phyloP scores from a whole-genome alignment of 352 stramenopile genomes.

The Globisporangium sylvaticum region DNA sequence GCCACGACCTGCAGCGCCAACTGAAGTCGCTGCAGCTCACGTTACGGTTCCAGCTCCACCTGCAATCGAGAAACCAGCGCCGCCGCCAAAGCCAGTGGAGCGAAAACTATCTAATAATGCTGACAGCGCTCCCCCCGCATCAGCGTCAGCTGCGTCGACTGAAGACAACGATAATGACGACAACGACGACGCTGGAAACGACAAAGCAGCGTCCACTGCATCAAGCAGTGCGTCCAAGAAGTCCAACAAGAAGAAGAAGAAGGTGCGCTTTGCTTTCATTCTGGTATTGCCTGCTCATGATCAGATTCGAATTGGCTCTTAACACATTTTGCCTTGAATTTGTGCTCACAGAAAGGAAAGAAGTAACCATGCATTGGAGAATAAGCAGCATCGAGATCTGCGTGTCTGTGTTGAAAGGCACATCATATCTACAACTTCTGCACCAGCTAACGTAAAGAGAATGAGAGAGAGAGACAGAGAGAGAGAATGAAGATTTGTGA shows the following conservation, averaged over 20 bases:
- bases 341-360: neutral
- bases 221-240: conserved; percentile 38
- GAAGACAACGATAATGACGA: conserved; percentile 30
- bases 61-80: conserved; percentile 15
- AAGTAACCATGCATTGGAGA: neutral
- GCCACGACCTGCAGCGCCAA: neutral
- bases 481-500: neutral
- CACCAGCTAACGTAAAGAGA: neutral
- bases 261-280: neutral
- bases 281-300: conserved; percentile 1
- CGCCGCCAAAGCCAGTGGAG: conserved; percentile 18
- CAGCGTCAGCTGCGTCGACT: neutral
- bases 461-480: too few relatives aligned
- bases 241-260: conserved; percentile 76
- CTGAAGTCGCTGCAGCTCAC: conserved; percentile 7
- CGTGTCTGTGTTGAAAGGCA: neutral
- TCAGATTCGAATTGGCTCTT: neutral
- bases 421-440: neutral
- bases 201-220: conserved; percentile 23
- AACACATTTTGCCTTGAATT: neutral
- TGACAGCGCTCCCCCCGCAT: neutral
- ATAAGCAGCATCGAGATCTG: neutral
- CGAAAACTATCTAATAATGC: neutral
- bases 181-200: conserved; percentile 27
- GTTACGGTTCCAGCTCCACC: conserved; percentile 11